Evolutionary conservation across 2,329 filamentous ascomycete species (phyloP), one percentile per base, ranked within the genome.

Genomic region (Uncinocarpus reesii): DNA sequence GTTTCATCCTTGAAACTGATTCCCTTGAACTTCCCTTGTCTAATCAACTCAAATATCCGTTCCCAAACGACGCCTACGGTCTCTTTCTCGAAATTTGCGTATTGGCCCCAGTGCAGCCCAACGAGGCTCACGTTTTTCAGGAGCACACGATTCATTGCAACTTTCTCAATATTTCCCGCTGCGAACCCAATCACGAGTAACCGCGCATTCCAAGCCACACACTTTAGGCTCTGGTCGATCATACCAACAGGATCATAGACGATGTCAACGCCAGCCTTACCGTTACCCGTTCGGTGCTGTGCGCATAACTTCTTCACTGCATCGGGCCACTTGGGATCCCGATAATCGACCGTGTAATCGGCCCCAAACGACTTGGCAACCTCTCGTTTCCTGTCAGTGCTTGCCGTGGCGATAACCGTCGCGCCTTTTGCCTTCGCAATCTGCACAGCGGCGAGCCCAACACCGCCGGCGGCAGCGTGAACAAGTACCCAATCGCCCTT

Each of bases 211-310:
- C 88, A 96, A 2, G 87, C 84, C 2, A 84, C 86, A 69, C 90
- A 95, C 68, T 94, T 95, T 57, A 89, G 85, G 57, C 82, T 87
- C 62, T 80, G 77, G 56, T 93, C 87, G 42, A 95, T 86, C 62
- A 95, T 70, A 1, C 90, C 90, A 1, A 96, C 90, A 10, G 90
- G 88, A 65, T 96, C 90, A 69, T 87, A 96, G 18, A 96, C 89
- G 44, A 96, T 86, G 66, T 96, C 89, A 15, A 95, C 89, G 8
- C 88, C 80, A 0, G 64, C 63, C 36, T 74, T 70, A 1, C 77
- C 77, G 53, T 80, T 78, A 0, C 85, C 86, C 3, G 84, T 90
- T 50, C 69, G 57, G 37, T 71, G 56, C 52, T 61, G 53, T 18
- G 62, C 59, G 53, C 68, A 71, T 37, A 96, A 66, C 56, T 78